Evolutionary conservation across 305 asterid genomes (phyloP), one percentile per base, ranked within the genome.

Genomic region (Fraxinus baroniana): DNA sequence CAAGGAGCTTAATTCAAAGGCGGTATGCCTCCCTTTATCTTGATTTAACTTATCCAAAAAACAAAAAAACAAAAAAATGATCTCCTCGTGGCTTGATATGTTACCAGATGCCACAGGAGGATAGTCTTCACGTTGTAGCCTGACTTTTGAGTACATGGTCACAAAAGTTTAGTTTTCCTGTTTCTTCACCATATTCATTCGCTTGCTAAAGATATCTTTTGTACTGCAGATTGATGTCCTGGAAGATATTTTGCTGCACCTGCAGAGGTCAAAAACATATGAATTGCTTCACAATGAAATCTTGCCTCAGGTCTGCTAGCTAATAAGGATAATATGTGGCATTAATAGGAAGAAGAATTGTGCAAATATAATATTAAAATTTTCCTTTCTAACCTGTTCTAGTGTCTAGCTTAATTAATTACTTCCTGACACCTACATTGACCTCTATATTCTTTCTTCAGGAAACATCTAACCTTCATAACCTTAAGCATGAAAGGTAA

Each of bases 151-250:
- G 66, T 41, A 46, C 46, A 15, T 28, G 57, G 30, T 70, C 49
- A 4, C 75, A 78, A 72, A 55, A 20, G 30, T 52, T 71, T 30
- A 78, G n/a, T 70, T 76, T 46, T 44, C 18, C 36, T 73, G 62
- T 80, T 79, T 62, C 82, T 79, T 82, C 78, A 74, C 82, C 73
- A 81, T 79, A 60, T 76, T 32, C 76, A 17, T 52, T 80, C 18
- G 7, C 64, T 72, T 76, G 12, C 73, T 35, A 46, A 76, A 49
- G 68, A 49, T 60, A 20, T 78, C 74, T 80, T 81, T 77, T 80
- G 77, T 81, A 76, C 81, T 86, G 82, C 87, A 96, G 99, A 87
- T 94, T 88, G 97, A 92, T 86, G 81, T 79, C 83, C 86, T 94
- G 82, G 92, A 91, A 84, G 94, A 89, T 84, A 37, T 81, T 71